These are phyloP conservation scores for Ogataea naganishii DNA, from an alignment of 805 yeast species.

Conservation along the genomic window DNA sequence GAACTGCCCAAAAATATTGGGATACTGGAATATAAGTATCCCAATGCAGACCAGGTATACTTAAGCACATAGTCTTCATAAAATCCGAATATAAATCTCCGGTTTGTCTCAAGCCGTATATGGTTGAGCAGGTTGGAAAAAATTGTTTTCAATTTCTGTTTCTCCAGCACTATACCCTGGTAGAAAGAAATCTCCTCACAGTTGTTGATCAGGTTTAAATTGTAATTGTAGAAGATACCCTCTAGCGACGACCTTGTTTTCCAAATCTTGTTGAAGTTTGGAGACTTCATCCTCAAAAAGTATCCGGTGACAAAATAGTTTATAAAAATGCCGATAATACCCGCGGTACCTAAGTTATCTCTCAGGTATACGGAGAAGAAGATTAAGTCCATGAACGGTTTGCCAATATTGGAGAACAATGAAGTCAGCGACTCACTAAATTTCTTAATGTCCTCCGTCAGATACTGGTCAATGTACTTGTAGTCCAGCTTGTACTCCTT, in stretches of 20 bases:
- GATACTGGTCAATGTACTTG: slow-evolving; percentile 77
- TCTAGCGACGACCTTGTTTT: slow-evolving; percentile 70
- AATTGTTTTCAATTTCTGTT: slow-evolving; percentile 48
- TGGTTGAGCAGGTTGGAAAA: slow-evolving; percentile 42
- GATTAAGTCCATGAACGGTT: slow-evolving; percentile 80
- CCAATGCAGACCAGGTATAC: slow-evolving; percentile 92
- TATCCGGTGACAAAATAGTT: slow-evolving; percentile 78
- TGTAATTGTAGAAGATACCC: slow-evolving; percentile 83
- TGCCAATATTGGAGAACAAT: slow-evolving; percentile 81
- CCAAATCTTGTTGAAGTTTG: slow-evolving; percentile 74
- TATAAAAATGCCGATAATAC: slow-evolving; percentile 70
- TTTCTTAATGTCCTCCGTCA: slow-evolving; percentile 75
- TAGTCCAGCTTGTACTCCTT: slow-evolving; percentile 25
- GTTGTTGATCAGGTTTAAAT: slow-evolving; percentile 75
- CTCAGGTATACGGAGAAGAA: slow-evolving; percentile 79
- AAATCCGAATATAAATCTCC: slow-evolving; percentile 61
- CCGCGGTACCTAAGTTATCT: slow-evolving; percentile 81
- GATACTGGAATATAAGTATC: slow-evolving; percentile 83
- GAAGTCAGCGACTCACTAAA: slow-evolving; percentile 78
- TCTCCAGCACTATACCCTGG: slow-evolving; percentile 79
- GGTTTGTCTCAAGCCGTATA: slow-evolving; percentile 30
- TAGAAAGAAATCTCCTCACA: slow-evolving; percentile 93
- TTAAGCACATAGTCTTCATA: slow-evolving; percentile 82
- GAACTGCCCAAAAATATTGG: slow-evolving; percentile 65
- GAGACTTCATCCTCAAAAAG: slow-evolving; percentile 64